Base-by-base conservation (phyloP, 306 rosid species). In the Psophocarpus tetragonolobus region DNA sequence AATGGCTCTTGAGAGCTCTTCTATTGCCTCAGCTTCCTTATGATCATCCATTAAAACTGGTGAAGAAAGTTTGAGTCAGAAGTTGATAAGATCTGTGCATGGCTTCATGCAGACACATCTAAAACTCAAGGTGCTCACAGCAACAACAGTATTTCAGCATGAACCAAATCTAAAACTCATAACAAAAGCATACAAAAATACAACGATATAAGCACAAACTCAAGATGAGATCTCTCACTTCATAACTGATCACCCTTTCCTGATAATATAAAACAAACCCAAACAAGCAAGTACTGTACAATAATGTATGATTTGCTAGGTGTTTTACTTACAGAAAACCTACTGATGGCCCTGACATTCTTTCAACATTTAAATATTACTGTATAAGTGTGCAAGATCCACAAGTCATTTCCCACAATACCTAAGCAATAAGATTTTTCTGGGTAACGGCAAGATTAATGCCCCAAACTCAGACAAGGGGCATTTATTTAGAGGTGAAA, bases 1-100 rank as follows among this genome's bases (percentile, higher is more conserved):
- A 32, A 93, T 88, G 78, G 95, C 97, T 80, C 84, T 90, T 21
- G 90, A 70, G 56, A 93, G 96, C 83, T 91, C 98, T 68, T 48
- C 80, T 51, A 93, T 93, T 56, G 98, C 98, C 73, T 91, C 98
- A 17, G 60, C 82, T 87, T 93, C 98, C 87, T 87, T 88, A 72
- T 88, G 97, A 85, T 93, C 98, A 82, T 93, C 98, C 98, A 93
- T 93, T 73, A 93, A 77, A 86, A 93, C 98, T 93, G 90, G 82
- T 41, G 33, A 18, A 64, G 42, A 90, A 4, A 74, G 72, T 80
- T 85, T 47, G 35, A 30, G 87, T 91, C 57, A 87, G 85, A 74
- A 80, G 71, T 65, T 33, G 26, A 80, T 30, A 61, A 74, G 26
- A 7, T 63, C 44, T 3, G 38, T 33, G 50, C 32, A 66, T n/a